Conservation (phyloP, 2,329 filamentous ascomycete genomes). For the Dactylellina cionopaga region DNA sequence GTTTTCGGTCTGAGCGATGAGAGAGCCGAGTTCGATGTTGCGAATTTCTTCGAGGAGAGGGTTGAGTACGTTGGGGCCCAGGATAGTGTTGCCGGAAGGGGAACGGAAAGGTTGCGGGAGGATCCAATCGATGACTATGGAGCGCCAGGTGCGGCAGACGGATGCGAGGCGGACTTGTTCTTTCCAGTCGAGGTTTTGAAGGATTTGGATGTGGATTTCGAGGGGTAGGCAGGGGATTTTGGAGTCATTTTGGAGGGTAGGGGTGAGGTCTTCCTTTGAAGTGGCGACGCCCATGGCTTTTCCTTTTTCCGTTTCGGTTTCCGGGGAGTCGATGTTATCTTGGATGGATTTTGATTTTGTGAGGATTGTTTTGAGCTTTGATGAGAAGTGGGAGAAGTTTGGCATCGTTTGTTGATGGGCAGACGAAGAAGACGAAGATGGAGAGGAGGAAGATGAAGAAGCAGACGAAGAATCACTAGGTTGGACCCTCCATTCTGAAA, state of each 20-base stretch:
- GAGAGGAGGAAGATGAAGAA: slow-evolving; percentile 1
- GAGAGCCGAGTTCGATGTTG: slow-evolving; percentile 30
- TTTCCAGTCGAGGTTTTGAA: slow-evolving; percentile 37
- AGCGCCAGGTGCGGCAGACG: slow-evolving; percentile 42
- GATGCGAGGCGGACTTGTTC: slow-evolving; percentile 42
- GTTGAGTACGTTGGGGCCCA: slow-evolving; percentile 44
- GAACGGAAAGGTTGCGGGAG: slow-evolving; percentile 39
- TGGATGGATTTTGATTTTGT: slow-evolving; percentile 18
- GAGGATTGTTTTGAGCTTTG: slow-evolving; percentile 17
- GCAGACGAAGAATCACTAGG: neutral
- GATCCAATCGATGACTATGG: slow-evolving; percentile 37
- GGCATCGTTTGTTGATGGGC: neutral
- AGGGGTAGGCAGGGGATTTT: slow-evolving; percentile 36
- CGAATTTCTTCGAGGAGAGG: slow-evolving; percentile 29
- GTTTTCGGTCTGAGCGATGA: slow-evolving; percentile 1
- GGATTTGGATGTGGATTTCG: slow-evolving; percentile 43
- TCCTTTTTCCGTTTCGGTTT: slow-evolving; percentile 4
- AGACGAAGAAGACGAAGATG: neutral
- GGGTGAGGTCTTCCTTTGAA: neutral
- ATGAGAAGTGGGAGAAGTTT: slow-evolving; percentile 11
- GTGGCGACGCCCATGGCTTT: slow-evolving; percentile 19
- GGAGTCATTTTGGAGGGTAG: neutral
- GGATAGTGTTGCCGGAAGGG: slow-evolving; percentile 27
- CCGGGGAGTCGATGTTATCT: neutral
- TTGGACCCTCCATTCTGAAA: slow-evolving; percentile 40